Conservation (phyloP, 2,329 filamentous ascomycete genomes). For the Dactylellina haptotyla region DNA sequence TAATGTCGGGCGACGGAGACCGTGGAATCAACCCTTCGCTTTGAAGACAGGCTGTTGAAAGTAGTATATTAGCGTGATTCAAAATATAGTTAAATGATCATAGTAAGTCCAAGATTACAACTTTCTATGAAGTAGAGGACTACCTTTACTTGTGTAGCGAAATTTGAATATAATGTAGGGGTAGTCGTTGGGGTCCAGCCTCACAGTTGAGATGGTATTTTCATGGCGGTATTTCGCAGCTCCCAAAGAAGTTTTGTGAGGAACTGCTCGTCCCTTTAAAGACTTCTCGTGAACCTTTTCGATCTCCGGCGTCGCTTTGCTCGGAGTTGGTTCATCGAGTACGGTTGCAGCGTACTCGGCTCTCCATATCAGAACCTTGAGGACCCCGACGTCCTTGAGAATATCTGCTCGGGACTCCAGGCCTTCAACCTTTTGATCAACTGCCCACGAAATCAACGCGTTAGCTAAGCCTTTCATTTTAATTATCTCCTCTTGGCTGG, state of each 20-base stretch:
- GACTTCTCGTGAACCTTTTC: constrained; percentile 34
- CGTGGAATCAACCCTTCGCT: constrained; percentile 35
- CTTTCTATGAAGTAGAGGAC: neutral
- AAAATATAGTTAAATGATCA: too few species aligned
- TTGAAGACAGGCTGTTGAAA: constrained; percentile 17
- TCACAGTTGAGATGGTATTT: neutral
- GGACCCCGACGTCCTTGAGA: constrained; percentile 11
- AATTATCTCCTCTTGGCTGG: too few species aligned
- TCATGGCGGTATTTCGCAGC: neutral
- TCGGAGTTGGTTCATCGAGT: neutral
- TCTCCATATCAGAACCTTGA: constrained; percentile 12
- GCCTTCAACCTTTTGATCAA: constrained; percentile 19
- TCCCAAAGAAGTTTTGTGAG: constrained; percentile 21
- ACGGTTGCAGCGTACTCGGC: neutral
- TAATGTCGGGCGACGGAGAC: constrained; percentile 16
- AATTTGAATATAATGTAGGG: constrained; percentile 39
- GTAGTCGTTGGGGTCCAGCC: neutral
- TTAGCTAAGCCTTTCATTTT: too few species aligned
- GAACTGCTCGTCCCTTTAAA: constrained; percentile 33
- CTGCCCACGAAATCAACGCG: constrained; percentile 13
- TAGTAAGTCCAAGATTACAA: too few species aligned
- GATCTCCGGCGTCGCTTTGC: neutral
- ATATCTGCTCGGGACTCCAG: constrained; percentile 18
- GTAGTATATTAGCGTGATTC: neutral
- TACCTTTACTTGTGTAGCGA: constrained; percentile 38